Percentiles rank a stretch among this genome's conserved stretches.
Conservation (phyloP, 2,329 filamentous ascomycete genomes). For the Monascus ruber region DNA sequence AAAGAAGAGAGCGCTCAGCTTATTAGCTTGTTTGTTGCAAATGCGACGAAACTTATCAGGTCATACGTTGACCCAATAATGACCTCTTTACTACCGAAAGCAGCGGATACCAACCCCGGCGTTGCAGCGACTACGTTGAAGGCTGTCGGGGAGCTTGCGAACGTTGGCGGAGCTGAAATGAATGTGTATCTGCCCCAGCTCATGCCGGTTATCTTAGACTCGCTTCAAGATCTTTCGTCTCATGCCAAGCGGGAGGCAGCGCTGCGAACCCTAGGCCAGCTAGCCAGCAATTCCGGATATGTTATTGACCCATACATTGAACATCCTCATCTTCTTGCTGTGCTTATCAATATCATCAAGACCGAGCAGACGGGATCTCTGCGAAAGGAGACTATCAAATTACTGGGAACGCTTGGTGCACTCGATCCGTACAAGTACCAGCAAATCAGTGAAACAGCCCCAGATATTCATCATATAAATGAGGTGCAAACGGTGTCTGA, state of each 20-base stretch:
- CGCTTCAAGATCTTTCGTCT: constrained; percentile 86
- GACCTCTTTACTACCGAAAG: constrained; percentile 84
- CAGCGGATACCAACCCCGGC: constrained; percentile 69
- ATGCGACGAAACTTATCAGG: constrained; percentile 84
- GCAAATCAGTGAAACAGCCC: constrained; percentile 80
- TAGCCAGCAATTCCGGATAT: constrained; percentile 93
- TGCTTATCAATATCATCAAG: constrained; percentile 87
- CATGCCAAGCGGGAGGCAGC: constrained; percentile 83
- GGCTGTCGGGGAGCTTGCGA: constrained; percentile 86
- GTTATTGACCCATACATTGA: constrained; percentile 94
- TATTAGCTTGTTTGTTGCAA: constrained; percentile 82
- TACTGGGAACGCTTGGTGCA: constrained; percentile 90
- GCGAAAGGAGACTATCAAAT: constrained; percentile 86
- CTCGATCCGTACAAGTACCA: constrained; percentile 92
- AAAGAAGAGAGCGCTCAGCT: constrained; percentile 95
- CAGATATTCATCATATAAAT: constrained; percentile 62
- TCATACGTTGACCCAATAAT: constrained; percentile 97
- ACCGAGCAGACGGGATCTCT: constrained; percentile 79
- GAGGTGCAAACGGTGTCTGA: constrained; percentile 68
- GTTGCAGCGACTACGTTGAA: constrained; percentile 92
- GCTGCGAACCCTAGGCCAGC: constrained; percentile 76
- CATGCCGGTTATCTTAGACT: constrained; percentile 91
- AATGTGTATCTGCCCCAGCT: constrained; percentile 77
- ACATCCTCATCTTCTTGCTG: constrained; percentile 84
- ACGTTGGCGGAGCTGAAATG: constrained; percentile 90